Evolutionary conservation across 179 eudicot genomes (phyloP).

Genomic region (Gypsophila paniculata): DNA sequence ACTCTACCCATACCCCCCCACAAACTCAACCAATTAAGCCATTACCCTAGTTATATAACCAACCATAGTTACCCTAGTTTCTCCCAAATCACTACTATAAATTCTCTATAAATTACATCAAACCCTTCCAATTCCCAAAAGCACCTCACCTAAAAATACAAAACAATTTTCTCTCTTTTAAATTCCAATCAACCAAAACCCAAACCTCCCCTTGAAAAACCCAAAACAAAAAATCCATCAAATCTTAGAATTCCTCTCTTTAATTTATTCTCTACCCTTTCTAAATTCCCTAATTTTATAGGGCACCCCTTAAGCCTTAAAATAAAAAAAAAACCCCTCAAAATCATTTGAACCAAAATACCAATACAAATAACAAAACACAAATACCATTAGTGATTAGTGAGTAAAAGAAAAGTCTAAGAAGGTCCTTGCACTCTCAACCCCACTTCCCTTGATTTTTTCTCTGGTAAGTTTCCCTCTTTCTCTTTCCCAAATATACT

Average conservation of each 20-base stretch:
- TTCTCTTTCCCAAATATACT: constrained; percentile 10
- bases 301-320: too few relatives aligned
- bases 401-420: constrained; percentile 15
- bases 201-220: not conserved
- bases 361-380: not conserved
- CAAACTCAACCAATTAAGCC: not conserved
- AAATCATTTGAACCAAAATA: not conserved
- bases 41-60: constrained; percentile 18
- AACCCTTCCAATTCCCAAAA: constrained; percentile 10
- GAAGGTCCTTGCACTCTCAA: constrained; percentile 16
- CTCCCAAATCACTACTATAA: not conserved
- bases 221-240: not conserved
- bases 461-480: constrained; percentile 25
- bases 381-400: too few relatives aligned
- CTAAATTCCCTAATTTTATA: not conserved
- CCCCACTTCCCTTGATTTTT: constrained; percentile 17
- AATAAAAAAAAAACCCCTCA: not conserved
- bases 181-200: constrained; percentile 13
- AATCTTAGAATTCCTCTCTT: not conserved
- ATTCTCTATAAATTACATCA: constrained; percentile 21
- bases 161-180: not conserved
- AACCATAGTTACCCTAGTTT: constrained; percentile 17
- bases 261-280: not conserved
- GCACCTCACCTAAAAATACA: not conserved
- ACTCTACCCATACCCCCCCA: not conserved